Evolutionary conservation across 2,329 filamentous ascomycete genomes (phyloP), one percentile per base, ranked within the genome.

Genomic region (Aspergillus melleus): DNA sequence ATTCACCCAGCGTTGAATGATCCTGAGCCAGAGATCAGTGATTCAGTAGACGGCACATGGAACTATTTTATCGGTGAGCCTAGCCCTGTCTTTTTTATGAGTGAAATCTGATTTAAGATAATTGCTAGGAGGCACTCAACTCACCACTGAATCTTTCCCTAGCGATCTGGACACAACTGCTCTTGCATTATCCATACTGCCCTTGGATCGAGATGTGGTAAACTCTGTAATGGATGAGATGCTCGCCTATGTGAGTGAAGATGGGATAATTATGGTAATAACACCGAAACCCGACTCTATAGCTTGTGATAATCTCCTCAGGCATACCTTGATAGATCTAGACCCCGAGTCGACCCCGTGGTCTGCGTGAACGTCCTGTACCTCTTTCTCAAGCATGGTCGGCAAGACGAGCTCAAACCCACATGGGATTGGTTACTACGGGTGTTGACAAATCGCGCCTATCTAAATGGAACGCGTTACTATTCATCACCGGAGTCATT

Each of bases 161-260:
- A 63, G 74, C 57, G 74, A 76, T 54, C 59, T 76, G 24, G 74
- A 76, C 60, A 73, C 71, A 20, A 76, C 75, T 6, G 67, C 74
- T 10, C 61, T 70, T 9, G 70, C 71, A 16, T 57, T 75, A 22
- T 64, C 66, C 19, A 62, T 66, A 3, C 65, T 75, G 42, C 63
- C 58, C 6, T 67, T 59, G 4, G 61, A 64, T 14, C 16, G 39
- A 3, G 30, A 63, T 4, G 44, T 59, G 2, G 55, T 60, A 26
- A 29, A 52, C 22, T 63, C 64, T 2, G 50, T 69, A 2, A 29
- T 70, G 19, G 64, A 72, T 50, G 57, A 64, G 49, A 66, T 69
- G 62, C 54, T 63, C 10, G 39, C 63, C 42, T 65, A 63, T 50
- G 56, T 64, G 36, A 63, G 67, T 26, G 52, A 62, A 3, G 69